A percentile compares a stretch with the other conserved stretches of the same genome.
Conservation (phyloP, 805 yeast species). For the Hanseniaspora hatyaiensis region DNA sequence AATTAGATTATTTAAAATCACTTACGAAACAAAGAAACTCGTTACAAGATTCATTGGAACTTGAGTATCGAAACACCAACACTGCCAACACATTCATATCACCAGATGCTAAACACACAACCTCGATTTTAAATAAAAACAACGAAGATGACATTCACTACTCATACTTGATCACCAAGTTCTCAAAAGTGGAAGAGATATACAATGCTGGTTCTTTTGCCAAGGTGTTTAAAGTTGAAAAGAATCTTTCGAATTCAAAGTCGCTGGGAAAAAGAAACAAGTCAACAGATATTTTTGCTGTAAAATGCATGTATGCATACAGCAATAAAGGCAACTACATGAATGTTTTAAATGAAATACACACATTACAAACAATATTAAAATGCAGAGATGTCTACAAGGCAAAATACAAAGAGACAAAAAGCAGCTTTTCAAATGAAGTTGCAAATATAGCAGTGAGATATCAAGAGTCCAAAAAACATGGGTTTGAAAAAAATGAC, state of each 20-base stretch:
- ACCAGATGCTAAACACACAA: slow-evolving; percentile 10
- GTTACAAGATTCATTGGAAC: slow-evolving; percentile 21
- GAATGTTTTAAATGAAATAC: slow-evolving; percentile 66
- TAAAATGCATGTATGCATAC: slow-evolving; percentile 68
- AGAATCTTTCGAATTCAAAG: slow-evolving; percentile 11
- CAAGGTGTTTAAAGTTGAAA: slow-evolving; percentile 64
- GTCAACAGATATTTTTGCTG: slow-evolving; percentile 48
- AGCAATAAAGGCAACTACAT: slow-evolving; percentile 39
- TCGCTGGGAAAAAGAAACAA: slow-evolving; percentile 41
- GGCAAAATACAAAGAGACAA: background rate
- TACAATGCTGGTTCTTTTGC: slow-evolving; percentile 81
- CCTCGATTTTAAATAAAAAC: slow-evolving; percentile 10
- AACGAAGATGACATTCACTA: slow-evolving; percentile 23
- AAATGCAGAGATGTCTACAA: slow-evolving; percentile 29
- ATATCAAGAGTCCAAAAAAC: slow-evolving; percentile 8
- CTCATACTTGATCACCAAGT: slow-evolving; percentile 37
- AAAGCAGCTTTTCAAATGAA: background rate
- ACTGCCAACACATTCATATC: slow-evolving; percentile 19
- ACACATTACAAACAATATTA: slow-evolving; percentile 40
- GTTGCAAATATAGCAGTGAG: background rate
- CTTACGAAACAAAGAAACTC: background rate
- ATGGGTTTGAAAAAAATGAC: slow-evolving; percentile 26
- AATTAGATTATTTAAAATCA: background rate
- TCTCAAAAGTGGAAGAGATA: slow-evolving; percentile 52
- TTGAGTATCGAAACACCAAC: slow-evolving; percentile 25